Conservation (phyloP, 495 filamentous ascomycete genomes). For the Cryomyces minteri region DNA sequence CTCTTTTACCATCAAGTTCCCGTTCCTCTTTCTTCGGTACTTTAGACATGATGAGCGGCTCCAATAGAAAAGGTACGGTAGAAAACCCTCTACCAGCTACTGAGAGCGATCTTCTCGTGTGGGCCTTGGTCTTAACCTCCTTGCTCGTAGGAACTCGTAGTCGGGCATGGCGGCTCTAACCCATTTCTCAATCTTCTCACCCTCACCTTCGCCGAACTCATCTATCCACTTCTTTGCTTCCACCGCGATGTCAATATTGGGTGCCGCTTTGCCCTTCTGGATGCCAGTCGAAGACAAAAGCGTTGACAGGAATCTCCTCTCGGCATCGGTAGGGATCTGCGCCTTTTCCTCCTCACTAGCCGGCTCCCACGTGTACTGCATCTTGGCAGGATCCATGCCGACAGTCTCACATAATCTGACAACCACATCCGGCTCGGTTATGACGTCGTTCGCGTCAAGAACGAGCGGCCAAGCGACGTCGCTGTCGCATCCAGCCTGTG, state of each 20-base stretch:
- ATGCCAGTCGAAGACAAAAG: conserved; percentile 20
- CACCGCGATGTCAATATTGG: conserved; percentile 10
- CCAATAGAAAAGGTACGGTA: too few relatives aligned
- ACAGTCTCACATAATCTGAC: conserved; percentile 16
- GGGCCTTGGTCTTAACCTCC: conserved; percentile 10
- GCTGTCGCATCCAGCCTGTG: background rate
- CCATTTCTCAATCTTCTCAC: conserved; percentile 16
- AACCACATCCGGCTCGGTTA: conserved; percentile 18
- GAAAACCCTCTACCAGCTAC: too few relatives aligned
- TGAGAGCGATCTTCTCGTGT: background rate
- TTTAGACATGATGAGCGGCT: too few relatives aligned
- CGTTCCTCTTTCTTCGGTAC: too few relatives aligned
- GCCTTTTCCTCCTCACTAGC: conserved; percentile 7
- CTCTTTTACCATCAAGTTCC: too few relatives aligned
- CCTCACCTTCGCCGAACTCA: conserved; percentile 27
- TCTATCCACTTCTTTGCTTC: conserved; percentile 27
- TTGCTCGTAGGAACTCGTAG: conserved; percentile 27
- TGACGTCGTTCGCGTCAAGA: conserved; percentile 30
- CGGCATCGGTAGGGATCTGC: background rate
- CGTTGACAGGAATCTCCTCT: conserved; percentile 17
- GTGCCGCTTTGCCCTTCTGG: conserved; percentile 19
- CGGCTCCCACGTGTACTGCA: conserved; percentile 23
- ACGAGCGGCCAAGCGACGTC: conserved; percentile 13
- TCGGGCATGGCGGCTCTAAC: conserved; percentile 27
- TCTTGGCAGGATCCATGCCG: conserved; percentile 17